Evolutionary conservation across 169 alveolate genomes (phyloP).

Genomic region (Plasmodium reichenowi): DNA sequence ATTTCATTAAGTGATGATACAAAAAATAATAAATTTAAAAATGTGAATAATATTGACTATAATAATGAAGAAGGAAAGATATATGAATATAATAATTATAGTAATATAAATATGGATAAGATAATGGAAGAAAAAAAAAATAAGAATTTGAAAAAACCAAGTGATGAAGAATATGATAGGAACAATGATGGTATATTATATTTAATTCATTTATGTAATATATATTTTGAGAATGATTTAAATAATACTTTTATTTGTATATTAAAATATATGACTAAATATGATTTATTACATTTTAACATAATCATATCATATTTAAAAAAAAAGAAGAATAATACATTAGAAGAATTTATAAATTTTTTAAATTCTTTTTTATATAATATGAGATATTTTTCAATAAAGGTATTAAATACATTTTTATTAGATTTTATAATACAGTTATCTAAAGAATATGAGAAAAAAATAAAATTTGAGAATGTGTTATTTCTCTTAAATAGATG

Average conservation of each 20-base stretch:
- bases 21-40: not conserved
- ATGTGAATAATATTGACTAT: not conserved
- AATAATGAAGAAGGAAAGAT: not conserved
- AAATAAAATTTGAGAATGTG: constrained; percentile 19
- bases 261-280: constrained; percentile 39
- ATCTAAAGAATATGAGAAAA: constrained; percentile 27
- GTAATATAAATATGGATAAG: not conserved
- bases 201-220: constrained; percentile 24
- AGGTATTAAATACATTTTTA: constrained; percentile 38
- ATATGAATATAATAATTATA: not conserved
- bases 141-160: not conserved
- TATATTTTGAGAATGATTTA: constrained; percentile 18
- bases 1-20: not conserved
- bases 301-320: constrained; percentile 27
- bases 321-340: constrained; percentile 44
- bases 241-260: constrained; percentile 26
- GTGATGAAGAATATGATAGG: constrained; percentile 34
- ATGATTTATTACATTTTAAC: constrained; percentile 31
- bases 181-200: constrained; percentile 49
- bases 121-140: not conserved
- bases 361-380: constrained; percentile 40
- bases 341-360: constrained; percentile 40
- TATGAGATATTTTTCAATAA: constrained; percentile 60
- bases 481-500: constrained; percentile 60
- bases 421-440: constrained; percentile 53